A percentile compares a stretch with the other conserved stretches of the same genome.
Conservation (phyloP, 768 basidiomycete species). For the Tremella mesenterica region DNA sequence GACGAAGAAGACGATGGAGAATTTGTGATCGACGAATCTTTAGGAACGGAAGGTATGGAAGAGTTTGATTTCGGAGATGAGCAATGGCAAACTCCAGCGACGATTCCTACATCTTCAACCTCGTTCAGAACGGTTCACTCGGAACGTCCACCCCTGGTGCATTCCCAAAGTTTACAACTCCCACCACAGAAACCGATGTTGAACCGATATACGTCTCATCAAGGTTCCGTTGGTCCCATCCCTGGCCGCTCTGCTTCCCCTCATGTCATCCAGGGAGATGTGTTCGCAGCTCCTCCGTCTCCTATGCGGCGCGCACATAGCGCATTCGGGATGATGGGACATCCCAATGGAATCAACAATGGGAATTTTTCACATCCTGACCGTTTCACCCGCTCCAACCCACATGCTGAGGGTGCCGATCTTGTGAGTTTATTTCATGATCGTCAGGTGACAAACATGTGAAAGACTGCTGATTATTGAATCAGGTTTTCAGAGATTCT, state of each 20-base stretch:
- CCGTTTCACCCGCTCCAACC: too few species aligned
- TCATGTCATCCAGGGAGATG: slow-evolving; percentile 22
- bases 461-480: too few species aligned
- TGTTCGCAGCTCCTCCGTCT: slow-evolving; percentile 23
- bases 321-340: slow-evolving; percentile 7
- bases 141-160: slow-evolving; percentile 11
- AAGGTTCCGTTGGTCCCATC: too few species aligned
- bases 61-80: not conserved
- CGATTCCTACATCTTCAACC: slow-evolving; percentile 2
- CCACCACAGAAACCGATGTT: slow-evolving; percentile 12
- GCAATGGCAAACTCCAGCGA: not conserved
- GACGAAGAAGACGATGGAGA: not conserved
- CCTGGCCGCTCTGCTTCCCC: slow-evolving; percentile 18
- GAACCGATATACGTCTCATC: slow-evolving; percentile 16
- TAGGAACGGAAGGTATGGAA: not conserved
- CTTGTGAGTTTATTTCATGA: not conserved
- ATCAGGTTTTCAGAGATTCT: too few species aligned
- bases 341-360: not conserved
- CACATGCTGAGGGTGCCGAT: not conserved
- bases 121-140: too few species aligned
- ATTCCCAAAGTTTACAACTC: slow-evolving; percentile 17
- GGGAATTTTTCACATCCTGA: not conserved
- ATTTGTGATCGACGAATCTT: not conserved
- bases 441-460: too few species aligned
- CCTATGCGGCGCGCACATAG: slow-evolving; percentile 14